Base-by-base conservation (phyloP, 441 rosid species). In the Croton setiger region DNA sequence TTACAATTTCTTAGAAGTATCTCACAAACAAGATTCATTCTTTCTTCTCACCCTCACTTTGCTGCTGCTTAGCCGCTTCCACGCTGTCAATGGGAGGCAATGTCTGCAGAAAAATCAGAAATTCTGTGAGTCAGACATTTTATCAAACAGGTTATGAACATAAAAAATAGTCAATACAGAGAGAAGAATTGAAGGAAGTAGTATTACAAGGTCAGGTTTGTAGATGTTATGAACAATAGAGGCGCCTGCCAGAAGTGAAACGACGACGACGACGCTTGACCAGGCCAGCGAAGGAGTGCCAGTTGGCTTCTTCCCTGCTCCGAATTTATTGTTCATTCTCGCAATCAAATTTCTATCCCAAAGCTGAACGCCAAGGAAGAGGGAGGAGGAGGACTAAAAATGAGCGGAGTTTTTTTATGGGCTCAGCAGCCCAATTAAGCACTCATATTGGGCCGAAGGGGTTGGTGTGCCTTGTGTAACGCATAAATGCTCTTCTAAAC, bases 181-280 rank as follows among this genome's bases (percentile, higher is more conserved):
- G 14, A 20, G 35, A 15, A 15, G 35, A 12, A 54, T 3, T 3
- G 3, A 49, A 15, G 44, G 15, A 0, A 49, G 4, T 2, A 49
- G 4, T 1, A 31, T 65, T 12, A 51, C 91, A 37, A 87, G 91
- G 69, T 86, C 71, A 13, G 96, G 96, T 60, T 82, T 85, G 77
- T 83, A 82, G 47, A 87, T 63, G 77, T 85, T 86, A 82, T 88
- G 93, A 56, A 86, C 91, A 18, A 86, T 62, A 31, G 96, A 89
- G 57, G 93, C 88, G 35, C 96, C 96, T 4, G 80, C 82, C 7
- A 89, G 88, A 60, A 89, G 85, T 17, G 96, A 87, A 27, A 65
- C 83, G 56, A 88, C 62, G 70, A 85, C 90, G 59, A 86, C 88
- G 45, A 78, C 80, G 37, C 78, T 78, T 20, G 96, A 89, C 85